Base-by-base conservation (phyloP, 768 basidiomycete species). In the Tylopilus balloui region DNA sequence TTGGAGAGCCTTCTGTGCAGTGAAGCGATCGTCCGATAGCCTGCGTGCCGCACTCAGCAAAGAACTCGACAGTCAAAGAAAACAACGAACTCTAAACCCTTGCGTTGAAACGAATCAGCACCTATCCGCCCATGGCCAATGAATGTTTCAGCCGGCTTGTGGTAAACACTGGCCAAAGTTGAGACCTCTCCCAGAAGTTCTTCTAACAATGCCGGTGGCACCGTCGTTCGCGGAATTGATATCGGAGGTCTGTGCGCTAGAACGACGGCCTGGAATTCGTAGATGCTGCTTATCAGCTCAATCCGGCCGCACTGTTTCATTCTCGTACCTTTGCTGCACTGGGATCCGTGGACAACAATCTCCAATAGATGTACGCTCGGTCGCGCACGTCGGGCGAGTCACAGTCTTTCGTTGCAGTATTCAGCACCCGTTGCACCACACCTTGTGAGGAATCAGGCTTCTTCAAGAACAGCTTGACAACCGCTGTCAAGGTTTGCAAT, bases 341-440 rank as follows among this genome's bases (percentile, higher is more conserved):
- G 1, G 94, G 91, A 67, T 99, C 95, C 48, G 92, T 93, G 6
- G 92, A 95, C 23, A 99, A 68, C 54, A 99, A 63, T 52, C 96
- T 78, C 96, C 96, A 99, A 62, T 98, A 98, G 34, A 98, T 95
- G 63, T 98, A 99, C 1, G 96, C 96, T 42, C 94, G 78, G 66
- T 99, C 96, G 35, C 96, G 79, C 14, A 99, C 91, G 65, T 98
- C 95, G 12, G 96, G 91, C 6, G 88, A 93, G 60, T 99, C 96
- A 58, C 93, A 96, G 57, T 93, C 92, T 63, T 93, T 97, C 3
- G 96, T 99, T 0, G 96, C 96, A 0, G 92, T 93, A 53, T 89
- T 85, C 35, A 98, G 72, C 3, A 97, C 85, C n/a, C 78, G 76
- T 64, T 98, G 95, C 1, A 98, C 95, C 14, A 98, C 77, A 6